Evolutionary conservation across 2,329 filamentous ascomycete genomes (phyloP), one percentile per base, ranked within the genome.

Genomic region (Diaporthe aspalathi): DNA sequence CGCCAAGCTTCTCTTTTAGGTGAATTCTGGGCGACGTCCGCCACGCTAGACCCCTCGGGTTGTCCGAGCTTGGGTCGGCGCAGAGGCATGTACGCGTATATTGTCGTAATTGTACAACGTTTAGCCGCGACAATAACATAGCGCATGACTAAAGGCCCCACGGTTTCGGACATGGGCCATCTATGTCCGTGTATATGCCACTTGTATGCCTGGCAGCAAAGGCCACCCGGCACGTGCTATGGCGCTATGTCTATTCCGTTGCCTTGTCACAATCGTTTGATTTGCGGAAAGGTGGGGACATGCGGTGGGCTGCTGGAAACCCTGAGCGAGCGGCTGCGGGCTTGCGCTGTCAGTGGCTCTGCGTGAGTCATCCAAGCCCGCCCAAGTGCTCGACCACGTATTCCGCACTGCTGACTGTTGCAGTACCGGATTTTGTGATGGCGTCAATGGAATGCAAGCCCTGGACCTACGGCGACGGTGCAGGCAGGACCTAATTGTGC

Each of bases 401-500:
- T 20, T 40, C 12, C 29, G 29, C 52, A 38, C 17, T 47, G 38
- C n/a, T 29, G 29, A 32, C 12, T 35, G 66, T 24, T 5, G 20
- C 9, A 22, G 27, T n/a, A 11, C 12, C 32, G 7, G 9, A 24
- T 8, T 32, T 14, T 16, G 32, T 17, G 1, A 62, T 72, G 60
- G 38, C 52, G 47, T 24, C 50, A 14, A 27, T 20, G 14, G 53
- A 49, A 50, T n/a, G 54, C 22, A 77, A 73, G 57, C 84, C 81
- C 72, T 89, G 87, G 87, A 85, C 84, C 74, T 83, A 83, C 53
- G 70, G 69, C 5, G 49, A 69, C 45, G 49, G 29, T 60, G 65
- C 70, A 62, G 84, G 86, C 74, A 49, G 32, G 38, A 83, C 84
- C 70, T 91, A 89, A 78, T 80, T 90, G 74, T 82, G 91, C 79